Evolutionary conservation across 306 rosid species (phyloP).

Genomic region (Abrus pulchellus): DNA sequence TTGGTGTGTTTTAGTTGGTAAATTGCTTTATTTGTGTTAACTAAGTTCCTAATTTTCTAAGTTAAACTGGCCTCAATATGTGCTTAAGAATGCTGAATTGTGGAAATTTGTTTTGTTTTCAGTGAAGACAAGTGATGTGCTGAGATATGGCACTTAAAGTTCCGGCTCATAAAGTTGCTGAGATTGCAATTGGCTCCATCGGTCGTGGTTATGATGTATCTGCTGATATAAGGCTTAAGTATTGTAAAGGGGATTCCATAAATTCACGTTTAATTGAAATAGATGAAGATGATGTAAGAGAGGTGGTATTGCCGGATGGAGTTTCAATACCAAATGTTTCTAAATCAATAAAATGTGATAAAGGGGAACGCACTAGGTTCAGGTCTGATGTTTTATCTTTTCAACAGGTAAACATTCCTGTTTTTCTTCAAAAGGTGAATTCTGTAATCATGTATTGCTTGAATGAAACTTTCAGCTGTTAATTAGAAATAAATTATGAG

Average conservation of each 20-base stretch:
- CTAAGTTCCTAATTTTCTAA: conserved; percentile 3
- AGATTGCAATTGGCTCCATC: conserved; percentile 83
- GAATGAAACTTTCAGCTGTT: conserved; percentile 17
- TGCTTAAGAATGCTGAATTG: conserved; percentile 34
- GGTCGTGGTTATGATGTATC: conserved; percentile 93
- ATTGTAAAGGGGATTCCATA: conserved; percentile 71
- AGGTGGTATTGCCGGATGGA: conserved; percentile 83
- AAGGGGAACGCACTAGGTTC: conserved; percentile 95
- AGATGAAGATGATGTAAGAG: conserved; percentile 71
- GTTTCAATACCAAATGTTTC: conserved; percentile 78
- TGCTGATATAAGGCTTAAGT: conserved; percentile 84
- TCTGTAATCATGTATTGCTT: conserved; percentile 26
- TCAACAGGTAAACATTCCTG: conserved; percentile 75
- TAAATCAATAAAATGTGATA: conserved; percentile 89
- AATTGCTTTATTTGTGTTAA: conserved; percentile 33
- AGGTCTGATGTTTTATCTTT: conserved; percentile 96
- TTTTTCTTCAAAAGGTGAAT: conserved; percentile 61
- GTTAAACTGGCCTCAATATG: conserved; percentile 33
- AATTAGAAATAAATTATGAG: neutral
- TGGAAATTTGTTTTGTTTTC: conserved; percentile 47
- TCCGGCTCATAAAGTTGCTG: conserved; percentile 77
- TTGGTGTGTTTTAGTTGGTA: conserved; percentile 20
- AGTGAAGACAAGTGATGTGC: conserved; percentile 61
- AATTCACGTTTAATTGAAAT: conserved; percentile 78
- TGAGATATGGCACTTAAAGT: conserved; percentile 86